Base-by-base conservation (phyloP, 2,329 filamentous ascomycete species). In the Fusarium nematophilum region DNA sequence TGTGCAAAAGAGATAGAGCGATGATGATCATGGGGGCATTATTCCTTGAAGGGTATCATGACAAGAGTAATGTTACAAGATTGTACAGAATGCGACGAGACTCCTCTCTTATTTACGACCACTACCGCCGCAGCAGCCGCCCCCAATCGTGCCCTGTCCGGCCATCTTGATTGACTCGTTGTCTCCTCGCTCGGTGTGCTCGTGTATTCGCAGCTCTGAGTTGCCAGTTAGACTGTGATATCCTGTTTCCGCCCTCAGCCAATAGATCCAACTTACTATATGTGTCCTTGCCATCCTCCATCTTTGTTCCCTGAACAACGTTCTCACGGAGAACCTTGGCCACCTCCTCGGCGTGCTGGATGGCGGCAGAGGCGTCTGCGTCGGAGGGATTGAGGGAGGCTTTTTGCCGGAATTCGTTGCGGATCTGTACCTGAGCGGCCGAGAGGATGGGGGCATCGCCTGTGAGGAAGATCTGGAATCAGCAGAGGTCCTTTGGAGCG, bases 111-210 rank as follows among this genome's bases (percentile, higher is more conserved):
- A 74, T 51, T 65, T 68, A 48, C 71, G 70, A 48, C 71, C 66
- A 29, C 72, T 71, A 49, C 76, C 75, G 10, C 74, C 73, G 18
- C 60, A 63, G 60, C 60, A 63, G 13, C 60, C 51, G 15, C 73
- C 70, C 7, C 70, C 64, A n/a, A 59, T 40, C n/a, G 53, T 54
- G 31, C 70, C 71, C 2, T 59, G 73, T 56, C 77, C 81, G 3
- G 83, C 82, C 45, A 86, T 80, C 76, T 93, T 96, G 69, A 97
- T 86, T 27, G 89, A 91, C 67, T 97, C 93, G 72, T 99, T 99
- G 77, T 98, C 91, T 48, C 95, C 93, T 64, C 92, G 84, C 76
- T 99, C 94, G 25, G 90, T 99, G 64, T 96, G 81, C 58, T 96
- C 85, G 74, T 98, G 95, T 76, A 99, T 97, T 45, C 89, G 85